Evolutionary conservation across 176 grass and related monocot species (phyloP), one percentile per base, ranked within the genome.

Genomic region (Zoysia pacifica): DNA sequence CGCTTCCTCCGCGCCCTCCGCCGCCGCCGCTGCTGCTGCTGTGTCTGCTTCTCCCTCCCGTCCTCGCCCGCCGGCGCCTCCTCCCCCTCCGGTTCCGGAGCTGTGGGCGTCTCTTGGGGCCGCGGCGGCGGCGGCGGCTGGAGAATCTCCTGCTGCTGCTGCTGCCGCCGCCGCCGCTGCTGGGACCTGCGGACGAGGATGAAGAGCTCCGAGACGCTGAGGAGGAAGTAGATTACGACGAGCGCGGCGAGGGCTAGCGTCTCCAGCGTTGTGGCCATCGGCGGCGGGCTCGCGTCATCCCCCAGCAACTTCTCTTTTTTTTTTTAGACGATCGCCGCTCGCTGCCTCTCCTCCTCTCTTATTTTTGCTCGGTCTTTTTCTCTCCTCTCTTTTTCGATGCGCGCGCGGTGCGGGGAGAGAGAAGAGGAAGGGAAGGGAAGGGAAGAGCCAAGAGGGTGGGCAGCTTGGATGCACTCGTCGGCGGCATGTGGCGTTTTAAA

Each of bases 231-330:
- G 66, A 78, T 16, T 51, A 62, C 2, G 45, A 85, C 13, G 55
- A 76, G 55, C 14, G 41, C 55, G 18, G 36, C 56, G 75, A 70
- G 80, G 39, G 45, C 61, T 76, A 86, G 68, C 48, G 64, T 56
- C 63, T 68, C 52, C 64, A 43, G 62, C 28, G 62, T 72, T 16
- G 50, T 11, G 76, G 36, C 73, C 87, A 87, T 82, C 81, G 74
- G 84, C 88, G 90, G 65, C 62, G 45, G 53, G 65, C 77, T 88
- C 75, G 85, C 83, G 83, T 87, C 95, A 90, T 94, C 42, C 81
- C 87, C 82, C 14, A 14, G 40, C 67, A 19, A 16, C 55, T 58
- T n/a, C n/a, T n/a, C n/a, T n/a, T n/a, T n/a, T n/a, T n/a, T n/a
- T n/a, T n/a, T n/a, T n/a, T n/a, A n/a, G n/a, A n/a, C n/a, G n/a